Base-by-base conservation (phyloP, 257 asterid species). In the Coffea canephora region DNA sequence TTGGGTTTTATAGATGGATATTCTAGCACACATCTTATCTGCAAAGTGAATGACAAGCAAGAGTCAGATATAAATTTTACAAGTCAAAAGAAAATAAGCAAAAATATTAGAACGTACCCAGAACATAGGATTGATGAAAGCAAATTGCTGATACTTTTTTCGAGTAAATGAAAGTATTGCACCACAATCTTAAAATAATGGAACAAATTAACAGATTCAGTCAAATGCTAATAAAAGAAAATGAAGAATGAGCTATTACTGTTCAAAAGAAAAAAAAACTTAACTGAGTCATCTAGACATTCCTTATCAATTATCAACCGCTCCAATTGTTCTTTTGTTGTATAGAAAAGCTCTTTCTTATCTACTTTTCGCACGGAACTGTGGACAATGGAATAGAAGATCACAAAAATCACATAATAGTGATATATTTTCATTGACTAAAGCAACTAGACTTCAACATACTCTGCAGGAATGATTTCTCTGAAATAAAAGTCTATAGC, bases 271-370 rank as follows among this genome's bases (percentile, higher is more conserved):
- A 55, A 15, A 55, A 55, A 16, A 55, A 55, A 55, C n/a, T 1
- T 55, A 55, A 55, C 62, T 2, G n/a, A 15, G n/a, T 55, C 62
- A 55, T 15, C 23, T 3, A 55, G 16, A 15, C 23, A 55, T 55
- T 15, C 62, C 0, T 55, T 3, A 55, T 55, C 23, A 15, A 15
- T 18, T 6, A 55, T 15, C 3, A 15, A 1, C 3, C 23, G 4
- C 23, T 31, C 62, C 1, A 15, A 2, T 55, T 55, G 34, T 31
- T 31, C 34, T 31, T 31, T 31, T 31, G 34, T 55, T 18, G 3
- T 4, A 0, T 3, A 18, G 15, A 55, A 18, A 16, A 6, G 0
- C 4, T 3, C 62, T 15, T 2, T 0, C 8, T 21, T 3, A 0
- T 55, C 18, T 8, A 15, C 64, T 57, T 57, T 8, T 4, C 18